Base-by-base conservation (phyloP, 805 yeast species). In the Teunomyces funiuensis region DNA sequence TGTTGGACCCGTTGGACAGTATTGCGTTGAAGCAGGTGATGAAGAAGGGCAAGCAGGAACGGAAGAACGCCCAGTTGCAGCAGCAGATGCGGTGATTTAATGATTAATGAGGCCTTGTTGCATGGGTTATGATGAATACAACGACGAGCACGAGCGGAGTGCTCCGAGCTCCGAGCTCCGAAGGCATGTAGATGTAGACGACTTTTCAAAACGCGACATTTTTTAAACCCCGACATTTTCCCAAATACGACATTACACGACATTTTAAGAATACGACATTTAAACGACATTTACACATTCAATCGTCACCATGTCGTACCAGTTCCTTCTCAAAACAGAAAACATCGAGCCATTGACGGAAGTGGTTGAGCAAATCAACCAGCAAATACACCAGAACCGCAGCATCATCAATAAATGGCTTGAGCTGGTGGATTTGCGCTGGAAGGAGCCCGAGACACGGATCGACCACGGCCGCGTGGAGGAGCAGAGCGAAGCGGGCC, bases 1-100 rank as follows among this genome's bases (percentile, higher is more conserved):
- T 91, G 41, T 72, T 91, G 44, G 97, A 93, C 65, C 99, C 99
- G 6, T 73, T 93, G 53, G 98, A 91, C 65, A 80, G 95, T 39
- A 84, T 85, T 14, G 97, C 97, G 4, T 76, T 93, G 65, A 90
- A 91, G 59, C 96, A 87, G 61, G 93, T 88, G 38, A 88, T 91
- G 97, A 85, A 84, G 52, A 85, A 83, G 65, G 96, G 96, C n/a
- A 83, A 86, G 55, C 84, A 85, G 47, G 97, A 90, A 61, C 72
- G 98, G 51, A 78, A 85, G 52, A 62, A 74, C 40, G 90, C 88
- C 14, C 60, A 51, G 37, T 30, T 43, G 20, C 51, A 44, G 46
- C 46, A 39, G 34, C 46, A 26, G n/a, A n/a, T n/a, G 33, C 26
- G 19, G 36, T 27, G 22, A 15, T 33, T 15, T 28, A 18, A 28